Evolutionary conservation across 345 rosid genomes (phyloP).

Genomic region (Cochlearia excelsa): DNA sequence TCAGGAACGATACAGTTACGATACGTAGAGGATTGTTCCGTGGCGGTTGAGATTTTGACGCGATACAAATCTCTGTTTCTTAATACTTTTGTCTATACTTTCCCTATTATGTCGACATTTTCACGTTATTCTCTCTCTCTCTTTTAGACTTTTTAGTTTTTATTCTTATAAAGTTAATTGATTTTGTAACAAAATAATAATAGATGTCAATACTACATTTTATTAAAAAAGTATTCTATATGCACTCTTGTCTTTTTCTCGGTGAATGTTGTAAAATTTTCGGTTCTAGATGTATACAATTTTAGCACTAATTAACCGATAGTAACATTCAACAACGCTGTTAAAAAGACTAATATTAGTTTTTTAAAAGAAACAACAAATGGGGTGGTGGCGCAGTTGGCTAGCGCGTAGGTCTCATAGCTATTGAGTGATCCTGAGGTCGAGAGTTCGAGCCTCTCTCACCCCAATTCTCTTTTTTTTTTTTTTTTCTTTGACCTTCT

Average conservation of each 20-base stretch:
- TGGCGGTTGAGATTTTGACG: conserved; percentile 12
- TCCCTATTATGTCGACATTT: conserved; percentile 26
- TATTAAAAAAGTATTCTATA: no score
- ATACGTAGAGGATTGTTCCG: no score
- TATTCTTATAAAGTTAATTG: not conserved
- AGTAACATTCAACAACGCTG: no score
- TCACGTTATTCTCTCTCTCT: conserved; percentile 4
- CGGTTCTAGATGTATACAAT: no score
- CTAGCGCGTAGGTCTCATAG: conserved; percentile 92
- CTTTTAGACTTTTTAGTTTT: not conserved
- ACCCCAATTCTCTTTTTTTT: conserved; percentile 16
- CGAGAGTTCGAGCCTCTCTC: conserved; percentile 97
- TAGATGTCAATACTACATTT: no score
- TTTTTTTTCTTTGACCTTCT: no score
- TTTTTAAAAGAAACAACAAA: not conserved
- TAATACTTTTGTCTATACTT: conserved; percentile 26
- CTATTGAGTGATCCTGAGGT: conserved; percentile 88
- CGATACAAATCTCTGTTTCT: not conserved
- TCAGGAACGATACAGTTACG: not conserved
- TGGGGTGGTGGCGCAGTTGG: conserved; percentile 94
- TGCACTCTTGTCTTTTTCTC: no score
- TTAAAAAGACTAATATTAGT: not conserved
- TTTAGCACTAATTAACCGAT: no score
- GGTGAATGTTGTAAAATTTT: no score
- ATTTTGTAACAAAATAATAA: no score